These are phyloP conservation scores for Panicum virgatum DNA, from an alignment of 202 grass and related monocot genomes.

Conservation along the genomic window DNA sequence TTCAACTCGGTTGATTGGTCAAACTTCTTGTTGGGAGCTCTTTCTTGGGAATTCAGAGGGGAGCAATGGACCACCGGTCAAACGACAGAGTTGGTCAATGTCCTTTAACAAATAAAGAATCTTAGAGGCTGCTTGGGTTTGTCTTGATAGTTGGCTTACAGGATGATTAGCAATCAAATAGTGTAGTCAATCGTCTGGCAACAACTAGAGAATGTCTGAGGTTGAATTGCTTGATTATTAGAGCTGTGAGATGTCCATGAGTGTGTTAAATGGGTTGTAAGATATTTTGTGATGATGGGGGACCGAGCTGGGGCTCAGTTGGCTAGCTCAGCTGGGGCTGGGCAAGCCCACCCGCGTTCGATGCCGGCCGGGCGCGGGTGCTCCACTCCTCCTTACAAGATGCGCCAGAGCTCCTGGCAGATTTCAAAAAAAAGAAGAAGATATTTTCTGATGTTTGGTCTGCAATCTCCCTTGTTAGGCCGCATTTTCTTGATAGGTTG, in stretches of 20 bases:
- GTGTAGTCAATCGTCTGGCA: neutral
- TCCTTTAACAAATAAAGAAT: constrained; percentile 48
- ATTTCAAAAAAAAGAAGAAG: no score
- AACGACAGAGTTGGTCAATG: constrained; percentile 45
- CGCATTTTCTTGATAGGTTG: neutral
- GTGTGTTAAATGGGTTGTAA: neutral
- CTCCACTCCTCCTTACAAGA: no score
- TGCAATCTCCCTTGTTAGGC: constrained; percentile 5
- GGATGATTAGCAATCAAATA: neutral
- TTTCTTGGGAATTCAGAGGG: constrained; percentile 42
- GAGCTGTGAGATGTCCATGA: constrained; percentile 9
- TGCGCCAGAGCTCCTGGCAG: no score
- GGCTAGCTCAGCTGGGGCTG: no score
- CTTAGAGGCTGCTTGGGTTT: constrained; percentile 27
- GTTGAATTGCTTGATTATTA: constrained; percentile 13
- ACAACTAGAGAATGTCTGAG: constrained; percentile 17
- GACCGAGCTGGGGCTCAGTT: no score
- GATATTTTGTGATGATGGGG: neutral
- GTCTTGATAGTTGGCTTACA: constrained; percentile 14
- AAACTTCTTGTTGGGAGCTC: constrained; percentile 41
- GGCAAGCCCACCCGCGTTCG: no score
- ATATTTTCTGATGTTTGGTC: constrained; percentile 38
- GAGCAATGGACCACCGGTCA: constrained; percentile 35
- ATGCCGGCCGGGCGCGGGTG: no score
- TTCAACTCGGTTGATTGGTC: constrained; percentile 50